A percentile compares a stretch with the other conserved stretches of the same genome.
Conservation (phyloP, 257 asterid genomes). For the Solanum pimpinellifolium region DNA sequence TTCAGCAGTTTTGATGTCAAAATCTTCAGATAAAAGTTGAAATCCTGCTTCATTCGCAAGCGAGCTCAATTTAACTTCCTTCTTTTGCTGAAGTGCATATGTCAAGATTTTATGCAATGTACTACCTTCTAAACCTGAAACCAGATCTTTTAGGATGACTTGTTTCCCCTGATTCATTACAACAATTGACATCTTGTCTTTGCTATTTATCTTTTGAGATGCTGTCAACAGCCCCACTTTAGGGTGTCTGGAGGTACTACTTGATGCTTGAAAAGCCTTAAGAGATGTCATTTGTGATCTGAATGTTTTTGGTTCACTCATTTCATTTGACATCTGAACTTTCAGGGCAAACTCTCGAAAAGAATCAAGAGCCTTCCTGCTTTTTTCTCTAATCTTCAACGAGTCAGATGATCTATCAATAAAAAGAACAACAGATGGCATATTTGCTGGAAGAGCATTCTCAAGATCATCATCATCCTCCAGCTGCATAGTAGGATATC, state of each 20-base stretch:
- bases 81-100: conserved; percentile 52
- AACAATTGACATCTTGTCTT: conserved; percentile 62
- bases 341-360: conserved; percentile 63
- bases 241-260: conserved; percentile 31
- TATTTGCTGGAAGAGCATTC: conserved; percentile 46
- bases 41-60: conserved; percentile 85
- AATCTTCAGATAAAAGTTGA: conserved; percentile 77
- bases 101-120: conserved; percentile 67
- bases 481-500: conserved; percentile 40
- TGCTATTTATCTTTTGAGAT: conserved; percentile 28
- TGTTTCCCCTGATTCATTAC: conserved; percentile 57
- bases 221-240: conserved; percentile 29
- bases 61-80: conserved; percentile 63
- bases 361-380: conserved; percentile 57
- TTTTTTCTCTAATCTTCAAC: conserved; percentile 39
- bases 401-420: conserved; percentile 76
- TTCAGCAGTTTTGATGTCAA: conserved; percentile 45
- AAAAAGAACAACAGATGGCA: conserved; percentile 78
- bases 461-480: conserved; percentile 51
- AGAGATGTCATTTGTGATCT: conserved; percentile 16
- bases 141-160: conserved; percentile 44
- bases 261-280: conserved; percentile 22
- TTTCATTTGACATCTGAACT: conserved; percentile 25
- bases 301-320: conserved; percentile 20
- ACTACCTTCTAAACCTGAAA: conserved; percentile 59